Percentiles rank a stretch among this genome's conserved stretches.
Conservation (phyloP, 2,329 filamentous ascomycete genomes). For the Hirsutella rhossiliensis region DNA sequence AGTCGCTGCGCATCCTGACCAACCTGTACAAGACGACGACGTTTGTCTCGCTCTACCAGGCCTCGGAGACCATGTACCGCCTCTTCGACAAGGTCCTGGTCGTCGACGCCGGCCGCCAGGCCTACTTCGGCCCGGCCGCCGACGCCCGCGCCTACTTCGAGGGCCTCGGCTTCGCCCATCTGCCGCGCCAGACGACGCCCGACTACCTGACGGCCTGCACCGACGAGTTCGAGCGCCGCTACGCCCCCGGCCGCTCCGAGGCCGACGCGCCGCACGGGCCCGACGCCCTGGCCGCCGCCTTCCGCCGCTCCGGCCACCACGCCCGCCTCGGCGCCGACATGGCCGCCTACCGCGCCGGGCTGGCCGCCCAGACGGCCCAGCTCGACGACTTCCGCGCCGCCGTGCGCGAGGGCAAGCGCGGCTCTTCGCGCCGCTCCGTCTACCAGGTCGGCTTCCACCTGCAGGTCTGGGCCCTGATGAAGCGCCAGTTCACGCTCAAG, state of each 20-base stretch:
- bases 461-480: conserved; percentile 73
- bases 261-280: conserved; percentile 58
- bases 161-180: conserved; percentile 59
- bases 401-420: conserved; percentile 67
- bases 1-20: conserved; percentile 66
- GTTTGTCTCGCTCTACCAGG: conserved; percentile 79
- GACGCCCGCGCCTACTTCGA: conserved; percentile 68
- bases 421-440: conserved; percentile 61
- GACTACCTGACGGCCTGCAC: conserved; percentile 77
- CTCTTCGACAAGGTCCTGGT: conserved; percentile 78
- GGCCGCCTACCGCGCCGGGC: conserved; percentile 49
- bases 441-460: conserved; percentile 76
- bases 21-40: conserved; percentile 76
- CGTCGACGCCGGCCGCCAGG: conserved; percentile 63
- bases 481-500: conserved; percentile 75
- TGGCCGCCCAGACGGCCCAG: conserved; percentile 52
- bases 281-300: conserved; percentile 56
- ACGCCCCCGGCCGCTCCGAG: conserved; percentile 52
- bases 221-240: conserved; percentile 72
- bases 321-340: conserved; percentile 52
- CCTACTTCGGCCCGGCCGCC: conserved; percentile 59
- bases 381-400: conserved; percentile 68
- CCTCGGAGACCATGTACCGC: conserved; percentile 68
- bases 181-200: conserved; percentile 66
- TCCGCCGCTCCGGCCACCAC: conserved; percentile 50